Base-by-base conservation (phyloP, 1,139 yeast genomes). In the Pichia sp. region DNA sequence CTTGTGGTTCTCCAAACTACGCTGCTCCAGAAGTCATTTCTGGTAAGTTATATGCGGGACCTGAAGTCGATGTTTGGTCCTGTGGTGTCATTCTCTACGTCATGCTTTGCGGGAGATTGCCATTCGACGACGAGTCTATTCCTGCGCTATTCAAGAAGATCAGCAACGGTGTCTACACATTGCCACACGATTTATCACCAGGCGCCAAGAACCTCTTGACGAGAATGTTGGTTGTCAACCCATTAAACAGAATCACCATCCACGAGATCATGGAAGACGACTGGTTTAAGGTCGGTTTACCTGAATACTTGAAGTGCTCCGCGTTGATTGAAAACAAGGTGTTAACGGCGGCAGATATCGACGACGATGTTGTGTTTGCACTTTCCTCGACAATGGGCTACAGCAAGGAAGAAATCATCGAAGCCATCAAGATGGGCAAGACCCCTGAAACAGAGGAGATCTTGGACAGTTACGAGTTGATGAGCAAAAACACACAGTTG, bases 51-150 rank as follows among this genome's bases (percentile, higher is more conserved):
- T 93, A 93, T 62, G 99, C 98, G 2, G 99, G 99, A 5, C 98
- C 98, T 3, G 99, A 93, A 68, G 99, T 93, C 43, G 99, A 94
- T 66, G 98, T 94, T 45, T 94, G 99, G 99, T 87, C 96, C 0
- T 86, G 96, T 59, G 99, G 99, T 58, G 98, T 94, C 42, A 93
- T 94, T 47, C 74, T 93, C 52, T 93, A 91, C 60, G 99, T 94
- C 42, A 90, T 93, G 96, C 76, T 93, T 47, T 93, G 98, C 69
- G 98, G 99, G 34, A 77, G 98, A 62, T 76, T 94, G 57, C 99
- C 99, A 12, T 94, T 94, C 67, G 99, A 93, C 67, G 99, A 93
- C 66, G 99, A 93, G 61, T 88, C 91, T 63, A 93, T 93, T 50
- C 99, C 99, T 5, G 96, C 95, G 2, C 73, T 93, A 55, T 93